A percentile compares a stretch with the other conserved stretches of the same genome.
Conservation (phyloP, 768 basidiomycete genomes). For the Termitomyces sp. region DNA sequence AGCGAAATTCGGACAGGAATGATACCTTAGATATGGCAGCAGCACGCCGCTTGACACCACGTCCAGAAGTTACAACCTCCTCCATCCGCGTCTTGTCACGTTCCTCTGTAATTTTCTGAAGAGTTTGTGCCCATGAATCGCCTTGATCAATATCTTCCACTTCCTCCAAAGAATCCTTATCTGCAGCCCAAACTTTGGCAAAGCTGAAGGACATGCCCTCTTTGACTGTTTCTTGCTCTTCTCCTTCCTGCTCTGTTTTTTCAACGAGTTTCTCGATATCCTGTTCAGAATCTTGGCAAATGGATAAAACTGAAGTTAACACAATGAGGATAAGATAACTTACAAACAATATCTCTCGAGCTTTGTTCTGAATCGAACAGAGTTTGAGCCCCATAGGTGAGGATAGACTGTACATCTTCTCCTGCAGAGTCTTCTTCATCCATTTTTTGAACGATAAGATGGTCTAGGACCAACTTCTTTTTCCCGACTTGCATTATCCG, state of each 20-base stretch:
- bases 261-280: slow-evolving; percentile 87
- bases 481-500: slow-evolving; percentile 92
- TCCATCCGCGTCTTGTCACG: slow-evolving; percentile 37
- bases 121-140: slow-evolving; percentile 81
- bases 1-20: neutral
- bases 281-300: slow-evolving; percentile 60
- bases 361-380: slow-evolving; percentile 69
- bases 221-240: slow-evolving; percentile 45
- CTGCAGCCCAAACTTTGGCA: slow-evolving; percentile 89
- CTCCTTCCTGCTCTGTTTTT: slow-evolving; percentile 74
- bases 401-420: slow-evolving; percentile 84
- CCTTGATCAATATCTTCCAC: slow-evolving; percentile 58
- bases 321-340: slow-evolving; percentile 16
- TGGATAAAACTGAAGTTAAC: neutral
- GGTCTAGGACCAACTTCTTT: slow-evolving; percentile 91
- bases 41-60: slow-evolving; percentile 73
- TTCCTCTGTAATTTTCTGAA: slow-evolving; percentile 49
- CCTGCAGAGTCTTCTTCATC: slow-evolving; percentile 70
- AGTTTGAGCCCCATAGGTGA: slow-evolving; percentile 84
- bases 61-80: slow-evolving; percentile 58
- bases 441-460: slow-evolving; percentile 95
- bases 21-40: slow-evolving; percentile 53
- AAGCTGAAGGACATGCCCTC: slow-evolving; percentile 71
- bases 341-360: slow-evolving; percentile 69
- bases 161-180: slow-evolving; percentile 69